These are phyloP conservation scores for Microcyclospora tardicrescens DNA, from an alignment of 2,329 filamentous ascomycete genomes.

Conservation along the genomic window DNA sequence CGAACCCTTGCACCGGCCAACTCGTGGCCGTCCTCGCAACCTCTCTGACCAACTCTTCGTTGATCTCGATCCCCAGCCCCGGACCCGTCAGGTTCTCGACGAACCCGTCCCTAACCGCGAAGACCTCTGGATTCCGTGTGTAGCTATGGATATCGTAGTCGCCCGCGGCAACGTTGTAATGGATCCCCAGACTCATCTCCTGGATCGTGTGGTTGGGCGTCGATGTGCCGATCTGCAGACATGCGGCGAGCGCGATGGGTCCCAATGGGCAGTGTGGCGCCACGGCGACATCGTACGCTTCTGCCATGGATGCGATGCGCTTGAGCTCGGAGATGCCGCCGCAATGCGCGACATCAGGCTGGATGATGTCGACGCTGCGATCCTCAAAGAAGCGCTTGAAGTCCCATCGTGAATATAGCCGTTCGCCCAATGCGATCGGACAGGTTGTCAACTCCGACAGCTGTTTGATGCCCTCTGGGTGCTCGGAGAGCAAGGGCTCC, in stretches of 20 bases:
- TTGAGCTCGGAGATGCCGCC: constrained; percentile 61
- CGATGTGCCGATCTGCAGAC: constrained; percentile 50
- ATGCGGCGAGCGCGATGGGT: constrained; percentile 59
- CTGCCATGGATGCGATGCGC: constrained; percentile 56
- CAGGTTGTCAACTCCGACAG: constrained; percentile 44
- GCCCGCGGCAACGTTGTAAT: constrained; percentile 55
- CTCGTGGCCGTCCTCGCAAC: constrained; percentile 45
- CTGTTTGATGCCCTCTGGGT: constrained; percentile 51
- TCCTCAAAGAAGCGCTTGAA: constrained; percentile 59
- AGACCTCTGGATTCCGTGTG: constrained; percentile 17
- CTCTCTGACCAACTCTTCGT: constrained; percentile 54
- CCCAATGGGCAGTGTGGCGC: constrained; percentile 64
- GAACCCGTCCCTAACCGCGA: constrained; percentile 17
- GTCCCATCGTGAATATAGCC: constrained; percentile 61
- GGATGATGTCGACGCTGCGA: constrained; percentile 55
- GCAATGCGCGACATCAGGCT: constrained; percentile 59
- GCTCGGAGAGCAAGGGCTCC: constrained; percentile 58
- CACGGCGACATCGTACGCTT: constrained; percentile 55
- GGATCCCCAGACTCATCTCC: constrained; percentile 68
- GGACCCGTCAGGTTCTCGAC: constrained; percentile 17
- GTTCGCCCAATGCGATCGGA: constrained; percentile 60
- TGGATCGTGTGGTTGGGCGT: constrained; percentile 58
- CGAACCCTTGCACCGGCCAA: constrained; percentile 55
- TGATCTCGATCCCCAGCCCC: constrained; percentile 25
- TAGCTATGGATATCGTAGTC: constrained; percentile 43